These are phyloP conservation scores for Singerocomus inundabilis DNA, from an alignment of 1,284 basidiomycete genomes.

Conservation along the genomic window DNA sequence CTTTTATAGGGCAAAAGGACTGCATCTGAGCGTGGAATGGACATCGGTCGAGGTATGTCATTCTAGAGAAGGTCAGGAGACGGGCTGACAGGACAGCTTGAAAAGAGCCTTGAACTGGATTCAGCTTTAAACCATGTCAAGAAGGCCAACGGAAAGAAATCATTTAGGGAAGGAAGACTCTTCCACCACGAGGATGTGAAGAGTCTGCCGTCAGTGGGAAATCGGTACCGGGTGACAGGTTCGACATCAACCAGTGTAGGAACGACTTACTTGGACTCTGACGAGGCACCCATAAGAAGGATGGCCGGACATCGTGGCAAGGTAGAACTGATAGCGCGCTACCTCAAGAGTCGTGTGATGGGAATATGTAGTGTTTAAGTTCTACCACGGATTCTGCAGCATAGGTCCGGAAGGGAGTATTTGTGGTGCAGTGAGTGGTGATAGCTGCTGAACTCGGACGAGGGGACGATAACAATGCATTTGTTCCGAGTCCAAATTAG, in stretches of 20 bases:
- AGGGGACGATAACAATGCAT: background rate
- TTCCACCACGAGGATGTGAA: background rate
- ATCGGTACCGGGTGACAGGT: background rate
- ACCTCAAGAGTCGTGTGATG: slow-evolving; percentile 1
- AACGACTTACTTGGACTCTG: background rate
- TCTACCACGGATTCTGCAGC: background rate
- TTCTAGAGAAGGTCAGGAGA: background rate
- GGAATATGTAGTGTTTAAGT: no score
- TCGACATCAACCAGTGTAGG: background rate
- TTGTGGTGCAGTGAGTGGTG: background rate
- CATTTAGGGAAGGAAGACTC: background rate
- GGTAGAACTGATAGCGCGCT: background rate
- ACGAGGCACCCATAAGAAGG: slow-evolving; percentile 2
- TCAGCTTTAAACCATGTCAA: background rate
- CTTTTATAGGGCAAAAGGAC: slow-evolving; percentile 22
- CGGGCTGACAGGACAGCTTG: background rate
- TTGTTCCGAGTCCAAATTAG: background rate
- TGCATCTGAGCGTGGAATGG: background rate
- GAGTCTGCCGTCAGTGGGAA: background rate
- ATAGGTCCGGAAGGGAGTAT: background rate
- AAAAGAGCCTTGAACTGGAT: slow-evolving; percentile 2
- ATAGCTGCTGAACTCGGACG: background rate
- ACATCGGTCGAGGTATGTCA: background rate
- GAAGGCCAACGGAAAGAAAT: background rate
- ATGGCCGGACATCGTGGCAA: background rate